Percentiles rank a stretch among this genome's conserved stretches.
phyloP scores from a whole-genome alignment of 768 basidiomycete genomes.

The Tubosaeta sp. region DNA sequence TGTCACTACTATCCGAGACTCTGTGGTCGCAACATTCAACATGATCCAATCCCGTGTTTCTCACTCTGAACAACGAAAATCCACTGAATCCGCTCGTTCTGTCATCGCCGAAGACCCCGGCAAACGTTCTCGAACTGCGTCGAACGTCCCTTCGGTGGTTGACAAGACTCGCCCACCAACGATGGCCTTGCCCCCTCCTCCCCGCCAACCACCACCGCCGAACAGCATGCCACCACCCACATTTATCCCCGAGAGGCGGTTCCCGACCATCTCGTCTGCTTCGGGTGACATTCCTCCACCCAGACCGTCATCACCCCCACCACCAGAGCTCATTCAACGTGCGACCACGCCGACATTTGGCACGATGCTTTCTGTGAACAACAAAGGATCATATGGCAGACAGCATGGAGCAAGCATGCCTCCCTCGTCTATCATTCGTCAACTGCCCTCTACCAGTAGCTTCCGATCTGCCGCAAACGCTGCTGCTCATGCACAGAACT shows the following conservation, averaged over 20 bases:
- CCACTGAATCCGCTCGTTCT: conserved; percentile 67
- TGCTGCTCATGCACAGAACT: conserved; percentile 46
- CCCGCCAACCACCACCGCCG: conserved; percentile 68
- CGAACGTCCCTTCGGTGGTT: conserved; percentile 48
- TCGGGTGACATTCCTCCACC: conserved; percentile 68
- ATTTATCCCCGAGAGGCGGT: conserved; percentile 68
- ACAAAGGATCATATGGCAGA: conserved; percentile 45
- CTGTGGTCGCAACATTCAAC: conserved; percentile 41
- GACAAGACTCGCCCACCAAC: conserved; percentile 83
- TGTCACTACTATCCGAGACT: conserved; percentile 47
- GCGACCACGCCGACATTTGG: conserved; percentile 85
- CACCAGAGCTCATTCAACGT: conserved; percentile 85
- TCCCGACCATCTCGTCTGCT: conserved; percentile 39
- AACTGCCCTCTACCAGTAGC: conserved; percentile 75
- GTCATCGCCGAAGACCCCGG: conserved; percentile 44
- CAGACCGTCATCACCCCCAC: conserved; percentile 89
- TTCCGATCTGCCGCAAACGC: conserved; percentile 73
- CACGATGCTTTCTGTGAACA: conserved; percentile 52
- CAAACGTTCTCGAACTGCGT: conserved; percentile 58
- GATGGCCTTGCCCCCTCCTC: conserved; percentile 80
- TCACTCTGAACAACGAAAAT: conserved; percentile 59
- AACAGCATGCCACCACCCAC: conserved; percentile 69
- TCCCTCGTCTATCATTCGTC: conserved; percentile 61
- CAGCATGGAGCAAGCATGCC: conserved; percentile 76
- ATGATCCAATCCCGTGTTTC: conserved; percentile 46